These are phyloP conservation scores for Centrapalus pauciflorus DNA, from an alignment of 129 eudicot species.

Conservation along the genomic window DNA sequence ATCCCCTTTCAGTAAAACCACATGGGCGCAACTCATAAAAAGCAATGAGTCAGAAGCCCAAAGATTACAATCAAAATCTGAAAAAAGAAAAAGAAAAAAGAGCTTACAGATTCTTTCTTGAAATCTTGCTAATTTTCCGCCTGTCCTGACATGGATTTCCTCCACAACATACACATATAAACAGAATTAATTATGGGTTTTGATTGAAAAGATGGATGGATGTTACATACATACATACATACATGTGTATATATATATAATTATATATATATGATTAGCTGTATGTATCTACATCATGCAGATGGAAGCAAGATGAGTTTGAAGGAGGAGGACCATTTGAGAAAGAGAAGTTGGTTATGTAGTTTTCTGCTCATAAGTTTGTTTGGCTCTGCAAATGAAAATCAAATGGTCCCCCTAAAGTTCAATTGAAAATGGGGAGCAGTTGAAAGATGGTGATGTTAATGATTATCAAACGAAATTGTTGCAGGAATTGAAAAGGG, in stretches of 20 bases:
- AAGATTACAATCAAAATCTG: neutral
- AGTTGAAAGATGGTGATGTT: constrained; percentile 27
- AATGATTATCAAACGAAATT: constrained; percentile 10
- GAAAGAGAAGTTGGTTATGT: constrained; percentile 21
- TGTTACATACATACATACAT: neutral
- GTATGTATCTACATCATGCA: constrained; percentile 1
- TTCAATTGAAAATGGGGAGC: neutral
- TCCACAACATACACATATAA: constrained; percentile 1
- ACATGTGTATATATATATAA: too few species aligned
- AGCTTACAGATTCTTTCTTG: constrained; percentile 22
- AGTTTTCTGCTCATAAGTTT: constrained; percentile 18
- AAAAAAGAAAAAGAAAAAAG: neutral
- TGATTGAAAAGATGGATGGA: constrained; percentile 4
- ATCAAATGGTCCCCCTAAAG: constrained; percentile 18
- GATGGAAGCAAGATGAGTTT: neutral
- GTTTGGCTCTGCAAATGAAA: too few species aligned
- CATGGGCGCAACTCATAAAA: constrained; percentile 18
- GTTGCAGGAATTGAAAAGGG: neutral
- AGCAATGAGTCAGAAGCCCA: neutral
- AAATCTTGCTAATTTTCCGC: neutral
- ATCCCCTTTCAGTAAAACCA: neutral
- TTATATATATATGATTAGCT: neutral
- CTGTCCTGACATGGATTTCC: constrained; percentile 29
- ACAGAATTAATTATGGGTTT: constrained; percentile 19
- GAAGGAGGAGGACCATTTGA: constrained; percentile 15